Base-by-base conservation (phyloP, 345 rosid species). In the Gossypium thurberi region DNA sequence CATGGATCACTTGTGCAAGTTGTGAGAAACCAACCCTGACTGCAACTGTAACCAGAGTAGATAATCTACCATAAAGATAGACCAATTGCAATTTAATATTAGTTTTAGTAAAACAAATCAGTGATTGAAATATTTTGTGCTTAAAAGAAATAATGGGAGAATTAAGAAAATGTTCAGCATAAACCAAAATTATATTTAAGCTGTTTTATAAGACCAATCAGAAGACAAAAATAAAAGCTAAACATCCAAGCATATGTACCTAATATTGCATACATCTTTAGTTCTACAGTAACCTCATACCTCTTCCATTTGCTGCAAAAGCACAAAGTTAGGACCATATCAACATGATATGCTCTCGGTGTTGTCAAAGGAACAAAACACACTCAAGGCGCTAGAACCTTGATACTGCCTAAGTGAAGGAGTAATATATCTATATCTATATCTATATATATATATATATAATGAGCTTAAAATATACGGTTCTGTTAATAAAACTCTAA, bases 21-120 rank as follows among this genome's bases (percentile, higher is more conserved):
- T 3, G 98, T 91, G 80, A 93, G 85, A 73, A 95, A 95, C 99
- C 98, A 93, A 76, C 99, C 99, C 80, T 95, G 99, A 71, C 87
- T 81, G 84, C 99, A 95, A 78, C 84, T 88, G 79, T 92, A 95
- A 71, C 97, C 83, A 11, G 98, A 95, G 82, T 95, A 95, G 69
- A 95, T 91, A 73, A 95, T 74, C 99, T 95, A 88, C 74, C 60
- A 77, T 79, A 79, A 76, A 76, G 72, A 73, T 9, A 13, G 65
- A 78, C 23, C 70, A 51, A 46, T 74, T 42, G 76, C 25, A 58
- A 63, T 60, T 11, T 21, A 2, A 37, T 47, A 63, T 56, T 17
- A 76, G 56, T 37, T 70, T 33, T 66, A 33, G 52, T 57, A 58
- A 67, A 65, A 47, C 61, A 43, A 65, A 42, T 52, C 53, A 69